Conservation (phyloP, 2,329 filamentous ascomycete species). For the Phaeosphaeriaceae sp. region DNA sequence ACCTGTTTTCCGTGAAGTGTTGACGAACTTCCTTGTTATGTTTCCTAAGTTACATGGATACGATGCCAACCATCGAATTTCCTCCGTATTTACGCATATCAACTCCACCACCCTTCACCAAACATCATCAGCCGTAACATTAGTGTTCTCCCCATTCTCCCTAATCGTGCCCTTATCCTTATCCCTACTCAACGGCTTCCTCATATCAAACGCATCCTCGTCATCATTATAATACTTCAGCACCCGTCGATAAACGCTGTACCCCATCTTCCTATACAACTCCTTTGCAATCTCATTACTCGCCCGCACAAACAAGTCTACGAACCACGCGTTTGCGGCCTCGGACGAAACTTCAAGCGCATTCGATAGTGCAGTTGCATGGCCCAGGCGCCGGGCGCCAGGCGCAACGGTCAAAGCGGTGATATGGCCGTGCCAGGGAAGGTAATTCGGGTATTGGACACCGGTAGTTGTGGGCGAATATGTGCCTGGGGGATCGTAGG, state of each 20-base stretch:
- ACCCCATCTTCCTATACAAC: slow-evolving; percentile 88
- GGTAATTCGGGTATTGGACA: slow-evolving; percentile 67
- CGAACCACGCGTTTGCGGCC: slow-evolving; percentile 86
- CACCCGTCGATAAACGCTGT: slow-evolving; percentile 87
- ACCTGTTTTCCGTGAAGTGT: too few species aligned
- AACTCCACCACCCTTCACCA: slow-evolving; percentile 60
- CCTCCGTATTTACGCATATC: neutral
- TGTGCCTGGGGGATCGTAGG: slow-evolving; percentile 75
- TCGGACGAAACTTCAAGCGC: slow-evolving; percentile 84
- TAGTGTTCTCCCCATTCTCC: slow-evolving; percentile 77
- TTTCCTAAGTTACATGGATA: too few species aligned
- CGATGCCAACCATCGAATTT: too few species aligned
- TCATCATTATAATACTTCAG: slow-evolving; percentile 94
- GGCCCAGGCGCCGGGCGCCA: slow-evolving; percentile 80
- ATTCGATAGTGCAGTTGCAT: slow-evolving; percentile 82
- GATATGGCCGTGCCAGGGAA: slow-evolving; percentile 99
- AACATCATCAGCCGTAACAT: slow-evolving; percentile 83
- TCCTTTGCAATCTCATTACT: slow-evolving; percentile 87
- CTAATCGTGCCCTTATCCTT: slow-evolving; percentile 76
- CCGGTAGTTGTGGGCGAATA: slow-evolving; percentile 64
- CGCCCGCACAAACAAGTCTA: slow-evolving; percentile 90
- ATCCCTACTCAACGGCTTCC: slow-evolving; percentile 87
- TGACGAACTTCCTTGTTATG: too few species aligned
- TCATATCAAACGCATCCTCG: slow-evolving; percentile 97
- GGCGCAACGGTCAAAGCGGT: slow-evolving; percentile 94